Evolutionary conservation across 225 moss, liverwort and hornwort species (phyloP), one percentile per base, ranked within the genome.

Genomic region (Physcomitrellopsis africana): DNA sequence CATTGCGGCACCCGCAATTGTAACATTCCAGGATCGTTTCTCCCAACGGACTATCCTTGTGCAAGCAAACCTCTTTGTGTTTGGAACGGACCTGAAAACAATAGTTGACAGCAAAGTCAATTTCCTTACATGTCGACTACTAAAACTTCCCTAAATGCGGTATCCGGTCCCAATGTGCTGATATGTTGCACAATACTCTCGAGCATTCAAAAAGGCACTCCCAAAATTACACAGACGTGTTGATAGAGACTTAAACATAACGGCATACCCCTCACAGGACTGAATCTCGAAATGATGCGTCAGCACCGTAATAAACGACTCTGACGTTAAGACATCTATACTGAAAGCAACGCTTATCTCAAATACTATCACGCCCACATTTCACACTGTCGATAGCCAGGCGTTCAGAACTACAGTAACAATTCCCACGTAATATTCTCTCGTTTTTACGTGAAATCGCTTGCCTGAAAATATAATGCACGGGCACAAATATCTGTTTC

Each of bases 21-120:
- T 99, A 94, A 72, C 97, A 99, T 81, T 99, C 97, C 81, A 99
- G 70, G 10, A 99, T 99, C 47, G 94, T 89, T 56, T 89, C 89
- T 77, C 89, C 89, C 74, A 89, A 69, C 20, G 86, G 85, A 63
- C 85, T 89, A 60, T 89, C 89, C 74, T 86, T 89, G 77, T 89
- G 89, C 22, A 89, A 68, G 62, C 89, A 89, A 17, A 99, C 97
- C 78, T 99, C 97, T 84, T 99, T 99, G 80, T 99, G 97, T 74
- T 99, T 99, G 43, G 97, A 94, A 57, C 97, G 93, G 29, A 99
- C 96, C 96, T 96, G 94, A 78, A 72, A 80, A 55, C 4, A 37
- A 37, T 1, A 37, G 32, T 37, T 37, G 7, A 37, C 32, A 37
- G 32, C 1, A 37, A 37, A 37, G 32, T 37, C 32, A 37, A 37